These are phyloP conservation scores for Quercus phellos DNA, from an alignment of 331 rosid genomes.

Conservation along the genomic window DNA sequence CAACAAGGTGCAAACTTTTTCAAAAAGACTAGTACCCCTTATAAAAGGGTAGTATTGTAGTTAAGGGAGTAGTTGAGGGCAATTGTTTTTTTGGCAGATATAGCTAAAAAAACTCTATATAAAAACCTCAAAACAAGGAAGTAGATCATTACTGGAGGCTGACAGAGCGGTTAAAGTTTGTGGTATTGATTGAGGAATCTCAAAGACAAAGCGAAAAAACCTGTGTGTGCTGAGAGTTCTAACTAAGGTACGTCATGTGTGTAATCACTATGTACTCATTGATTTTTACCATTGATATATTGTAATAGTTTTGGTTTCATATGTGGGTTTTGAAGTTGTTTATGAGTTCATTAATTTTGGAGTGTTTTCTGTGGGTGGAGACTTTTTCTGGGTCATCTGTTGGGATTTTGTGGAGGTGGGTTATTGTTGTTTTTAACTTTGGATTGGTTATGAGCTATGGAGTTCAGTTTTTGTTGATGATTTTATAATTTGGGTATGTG, in stretches of 20 bases:
- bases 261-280: neutral
- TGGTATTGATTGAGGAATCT: neutral
- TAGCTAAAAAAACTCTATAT: neutral
- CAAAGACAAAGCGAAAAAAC: neutral
- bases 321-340: conserved; percentile 4
- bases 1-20: too few relatives aligned
- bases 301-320: neutral
- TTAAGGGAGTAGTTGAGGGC: neutral
- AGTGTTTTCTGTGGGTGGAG: neutral
- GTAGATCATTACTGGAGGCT: neutral
- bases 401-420: neutral
- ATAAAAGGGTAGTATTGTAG: neutral
- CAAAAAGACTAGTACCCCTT: too few relatives aligned
- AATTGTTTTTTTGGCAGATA: neutral
- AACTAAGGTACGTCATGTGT: conserved; percentile 2
- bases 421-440: neutral
- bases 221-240: neutral
- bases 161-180: neutral
- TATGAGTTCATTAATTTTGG: neutral
- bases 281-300: neutral
- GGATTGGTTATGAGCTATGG: neutral
- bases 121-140: neutral
- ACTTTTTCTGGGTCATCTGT: neutral
- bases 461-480: neutral
- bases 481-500: conserved; percentile 1